Percentiles rank a stretch among this genome's conserved stretches.
These are phyloP conservation scores for Fraxinus xanthoxyloides DNA, from an alignment of 305 asterid species.

Conservation along the genomic window DNA sequence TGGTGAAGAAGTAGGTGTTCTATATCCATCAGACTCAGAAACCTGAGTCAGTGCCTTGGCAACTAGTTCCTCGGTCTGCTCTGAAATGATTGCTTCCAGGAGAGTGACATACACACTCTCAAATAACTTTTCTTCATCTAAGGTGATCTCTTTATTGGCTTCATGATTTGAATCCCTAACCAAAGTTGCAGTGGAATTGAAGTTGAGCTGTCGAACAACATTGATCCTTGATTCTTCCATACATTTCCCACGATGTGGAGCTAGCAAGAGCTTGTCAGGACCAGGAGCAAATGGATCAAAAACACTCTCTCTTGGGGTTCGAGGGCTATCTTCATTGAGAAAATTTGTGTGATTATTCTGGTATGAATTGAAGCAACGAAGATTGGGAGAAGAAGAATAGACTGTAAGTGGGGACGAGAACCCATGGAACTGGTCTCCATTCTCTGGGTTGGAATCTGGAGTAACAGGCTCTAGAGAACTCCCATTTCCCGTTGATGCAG, in stretches of 20 bases:
- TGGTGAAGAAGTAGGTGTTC: constrained; percentile 41
- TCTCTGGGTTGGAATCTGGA: constrained; percentile 34
- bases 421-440: constrained; percentile 18
- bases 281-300: constrained; percentile 49
- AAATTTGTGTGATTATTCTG: background rate
- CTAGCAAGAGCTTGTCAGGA: constrained; percentile 30
- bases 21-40: constrained; percentile 29
- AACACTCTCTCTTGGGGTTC: constrained; percentile 32
- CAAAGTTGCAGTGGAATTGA: constrained; percentile 7
- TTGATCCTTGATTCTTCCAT: constrained; percentile 11
- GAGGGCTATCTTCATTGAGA: constrained; percentile 10
- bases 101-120: constrained; percentile 32
- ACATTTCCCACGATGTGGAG: constrained; percentile 31
- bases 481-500: background rate
- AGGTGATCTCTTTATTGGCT: background rate
- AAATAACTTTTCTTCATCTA: constrained; percentile 35
- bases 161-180: background rate
- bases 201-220: constrained; percentile 35
- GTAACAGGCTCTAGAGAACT: constrained; percentile 29
- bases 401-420: constrained; percentile 21
- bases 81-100: constrained; percentile 35
- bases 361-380: constrained; percentile 11
- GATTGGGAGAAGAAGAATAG: constrained; percentile 13
- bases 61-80: constrained; percentile 28
- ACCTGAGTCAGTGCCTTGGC: background rate